Percentiles rank a stretch among this genome's conserved stretches.
These are phyloP conservation scores for Citrus glauca DNA, from an alignment of 345 rosid genomes.

Conservation along the genomic window DNA sequence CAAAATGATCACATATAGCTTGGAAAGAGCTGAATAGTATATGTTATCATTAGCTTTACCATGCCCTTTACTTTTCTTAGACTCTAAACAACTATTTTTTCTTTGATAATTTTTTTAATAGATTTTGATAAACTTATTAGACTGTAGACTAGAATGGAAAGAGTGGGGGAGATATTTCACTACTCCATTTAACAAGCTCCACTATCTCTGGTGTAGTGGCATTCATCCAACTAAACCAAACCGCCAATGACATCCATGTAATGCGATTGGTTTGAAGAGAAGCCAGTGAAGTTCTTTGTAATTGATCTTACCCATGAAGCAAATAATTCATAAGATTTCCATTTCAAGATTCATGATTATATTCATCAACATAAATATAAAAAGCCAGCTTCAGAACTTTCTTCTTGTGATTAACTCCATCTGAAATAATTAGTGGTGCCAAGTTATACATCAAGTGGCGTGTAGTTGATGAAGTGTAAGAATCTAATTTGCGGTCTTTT, in stretches of 20 bases:
- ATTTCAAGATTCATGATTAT: not conserved
- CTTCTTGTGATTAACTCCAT: not conserved
- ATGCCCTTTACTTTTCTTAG: too few species aligned
- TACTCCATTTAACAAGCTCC: not conserved
- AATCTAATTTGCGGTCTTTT: not conserved
- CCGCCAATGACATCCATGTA: not conserved
- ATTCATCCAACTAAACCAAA: not conserved
- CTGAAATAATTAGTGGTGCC: not conserved
- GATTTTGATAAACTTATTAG: too few species aligned
- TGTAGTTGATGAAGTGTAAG: not conserved
- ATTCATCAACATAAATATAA: not conserved
- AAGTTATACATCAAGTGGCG: too few species aligned
- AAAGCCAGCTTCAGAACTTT: not conserved
- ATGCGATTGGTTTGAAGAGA: not conserved
- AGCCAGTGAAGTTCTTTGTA: not conserved
- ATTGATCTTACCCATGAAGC: not conserved
- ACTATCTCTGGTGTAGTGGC: not conserved
- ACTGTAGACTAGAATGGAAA: not conserved
- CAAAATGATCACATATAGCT: not conserved
- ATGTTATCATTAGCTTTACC: not conserved
- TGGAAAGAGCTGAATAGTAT: not conserved
- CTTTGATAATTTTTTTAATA: too few species aligned
- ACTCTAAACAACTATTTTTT: too few species aligned
- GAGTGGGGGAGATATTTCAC: not conserved
- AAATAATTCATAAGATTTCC: not conserved